Base-by-base conservation (phyloP, 371 early-diverging fungal genomes). In the Thermomucor indicae-seudaticae region DNA sequence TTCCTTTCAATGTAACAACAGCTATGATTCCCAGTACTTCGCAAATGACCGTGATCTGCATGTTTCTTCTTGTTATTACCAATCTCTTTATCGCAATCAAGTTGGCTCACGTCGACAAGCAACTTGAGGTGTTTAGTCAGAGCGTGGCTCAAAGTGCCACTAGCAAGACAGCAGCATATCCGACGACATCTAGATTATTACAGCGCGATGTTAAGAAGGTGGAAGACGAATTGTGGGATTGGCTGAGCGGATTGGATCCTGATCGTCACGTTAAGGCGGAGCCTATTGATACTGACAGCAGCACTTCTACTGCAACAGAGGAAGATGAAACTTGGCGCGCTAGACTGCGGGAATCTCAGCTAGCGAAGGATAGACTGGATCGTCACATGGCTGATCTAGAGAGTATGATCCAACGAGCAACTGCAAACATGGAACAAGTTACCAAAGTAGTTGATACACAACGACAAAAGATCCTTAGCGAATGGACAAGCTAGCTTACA, bases 51-150 rank as follows among this genome's bases (percentile, higher is more conserved):
- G 57, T 62, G n/a, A 10, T 70, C 6, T 65, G 60, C 43, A 59
- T 74, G 66, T 30, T 55, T 4, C 20, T 68, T 10, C 64, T 74
- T 61, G 60, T 70, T 7, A 11, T 64, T 12, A 58, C 57, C 27
- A 74, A 70, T 27, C 42, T 67, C 8, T 65, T 58, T 28, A 70
- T 70, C 46, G 75, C 71, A 14, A 45, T 47, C 2, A 74, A 70
- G 45, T 63, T 74, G 64, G 55, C 66, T 12, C 51, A 54, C 17
- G 58, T 74, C 16, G 75, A 68, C 40, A 57, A 48, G 22, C 64
- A 62, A 43, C 40, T 73, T 11, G 47, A 42, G 6, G 48, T 38
- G 10, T 25, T 48, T 37, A 28, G 27, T 19, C 48, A 37, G 8
- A 53, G 49, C 17, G 49, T 42, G n/a, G 32, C 32, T 7, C 32